Percentiles rank a stretch among this genome's conserved stretches.
phyloP scores from a whole-genome alignment of 768 basidiomycete species.

The Russula lepida region DNA sequence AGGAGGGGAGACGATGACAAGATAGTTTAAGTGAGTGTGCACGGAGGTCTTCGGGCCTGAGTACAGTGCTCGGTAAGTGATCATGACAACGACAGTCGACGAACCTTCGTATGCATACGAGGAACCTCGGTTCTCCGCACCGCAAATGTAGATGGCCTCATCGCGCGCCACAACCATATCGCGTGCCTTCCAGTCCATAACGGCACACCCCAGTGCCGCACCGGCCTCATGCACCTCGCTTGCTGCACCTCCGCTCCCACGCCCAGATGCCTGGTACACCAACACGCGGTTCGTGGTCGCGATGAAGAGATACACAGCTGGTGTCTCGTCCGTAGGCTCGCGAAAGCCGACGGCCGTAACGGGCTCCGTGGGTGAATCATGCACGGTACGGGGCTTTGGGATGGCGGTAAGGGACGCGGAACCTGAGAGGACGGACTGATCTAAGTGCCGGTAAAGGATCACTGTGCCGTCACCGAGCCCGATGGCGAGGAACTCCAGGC shows the following conservation, averaged over 20 bases:
- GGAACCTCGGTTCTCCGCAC: conserved; percentile 69
- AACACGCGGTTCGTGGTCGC: conserved; percentile 82
- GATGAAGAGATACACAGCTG: conserved; percentile 60
- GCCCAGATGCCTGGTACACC: conserved; percentile 64
- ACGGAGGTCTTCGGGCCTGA: conserved; percentile 72
- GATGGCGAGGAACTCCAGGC: conserved; percentile 78
- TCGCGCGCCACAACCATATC: conserved; percentile 83
- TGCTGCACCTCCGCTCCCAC: conserved; percentile 56
- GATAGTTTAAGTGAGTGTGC: conserved; percentile 69
- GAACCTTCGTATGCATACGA: conserved; percentile 91
- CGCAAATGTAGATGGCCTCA: conserved; percentile 86
- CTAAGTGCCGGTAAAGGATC: conserved; percentile 81
- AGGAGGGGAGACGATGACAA: conserved; percentile 85
- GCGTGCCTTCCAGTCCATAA: conserved; percentile 62
- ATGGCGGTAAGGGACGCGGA: conserved; percentile 60
- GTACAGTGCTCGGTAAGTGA: neutral
- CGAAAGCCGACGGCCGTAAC: conserved; percentile 89
- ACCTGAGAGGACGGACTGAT: conserved; percentile 72
- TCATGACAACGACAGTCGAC: neutral
- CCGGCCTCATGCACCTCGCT: conserved; percentile 81
- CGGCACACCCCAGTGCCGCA: conserved; percentile 73
- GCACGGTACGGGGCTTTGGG: conserved; percentile 80
- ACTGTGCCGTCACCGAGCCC: conserved; percentile 95
- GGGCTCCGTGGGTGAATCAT: conserved; percentile 80
- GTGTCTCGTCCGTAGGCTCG: conserved; percentile 39